phyloP scores from a whole-genome alignment of 169 alveolate species.

The Plasmodium sp. region DNA sequence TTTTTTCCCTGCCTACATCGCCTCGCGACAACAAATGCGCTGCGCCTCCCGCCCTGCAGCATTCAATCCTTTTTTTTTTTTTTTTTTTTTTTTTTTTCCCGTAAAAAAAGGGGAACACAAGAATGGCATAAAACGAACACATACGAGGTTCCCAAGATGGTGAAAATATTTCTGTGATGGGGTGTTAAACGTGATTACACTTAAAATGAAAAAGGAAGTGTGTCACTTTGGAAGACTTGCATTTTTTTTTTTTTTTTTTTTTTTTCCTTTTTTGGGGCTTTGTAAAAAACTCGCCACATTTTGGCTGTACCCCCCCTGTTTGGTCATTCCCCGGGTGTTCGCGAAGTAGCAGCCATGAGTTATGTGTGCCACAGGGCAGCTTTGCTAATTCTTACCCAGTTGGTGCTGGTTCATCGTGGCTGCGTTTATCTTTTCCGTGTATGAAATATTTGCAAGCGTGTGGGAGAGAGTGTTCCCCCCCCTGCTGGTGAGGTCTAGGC shows the following conservation, averaged over 20 bases:
- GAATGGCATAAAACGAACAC: not conserved
- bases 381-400: not conserved
- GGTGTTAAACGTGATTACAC: not conserved
- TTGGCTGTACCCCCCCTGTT: not conserved
- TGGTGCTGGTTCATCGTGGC: not conserved
- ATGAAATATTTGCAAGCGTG: not conserved
- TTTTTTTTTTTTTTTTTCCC: not conserved
- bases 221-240: not conserved
- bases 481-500: not conserved
- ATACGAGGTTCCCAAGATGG: not conserved
- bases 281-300: not conserved
- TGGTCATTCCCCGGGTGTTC: not conserved
- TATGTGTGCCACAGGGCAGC: not conserved
- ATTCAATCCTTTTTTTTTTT: not conserved
- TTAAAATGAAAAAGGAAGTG: not conserved
- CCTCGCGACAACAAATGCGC: not conserved
- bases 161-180: not conserved
- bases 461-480: not conserved
- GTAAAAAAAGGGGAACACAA: not conserved
- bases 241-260: not conserved
- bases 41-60: not conserved
- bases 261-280: not conserved
- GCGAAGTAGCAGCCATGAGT: not conserved
- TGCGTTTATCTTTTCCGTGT: not conserved
- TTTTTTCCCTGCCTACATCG: not conserved